Conservation (phyloP, 345 rosid species). For the Gossypium australe region DNA sequence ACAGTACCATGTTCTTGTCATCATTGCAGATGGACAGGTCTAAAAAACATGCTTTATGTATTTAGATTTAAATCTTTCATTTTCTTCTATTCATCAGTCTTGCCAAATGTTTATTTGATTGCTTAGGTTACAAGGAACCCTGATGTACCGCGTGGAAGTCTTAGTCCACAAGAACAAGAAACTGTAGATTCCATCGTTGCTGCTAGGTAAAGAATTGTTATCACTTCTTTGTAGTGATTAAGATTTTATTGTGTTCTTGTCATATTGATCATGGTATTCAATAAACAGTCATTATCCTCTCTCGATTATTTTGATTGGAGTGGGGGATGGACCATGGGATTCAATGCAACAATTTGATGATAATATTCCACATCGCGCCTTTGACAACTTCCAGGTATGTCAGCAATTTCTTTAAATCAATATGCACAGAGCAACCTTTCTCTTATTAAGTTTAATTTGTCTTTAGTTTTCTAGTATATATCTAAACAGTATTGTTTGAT, state of each 20-base stretch:
- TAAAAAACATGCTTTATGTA: constrained; percentile 1
- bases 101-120: background rate
- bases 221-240: background rate
- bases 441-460: background rate
- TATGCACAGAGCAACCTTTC: background rate
- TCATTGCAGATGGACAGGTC: constrained; percentile 95
- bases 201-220: constrained; percentile 64
- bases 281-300: constrained; percentile 65
- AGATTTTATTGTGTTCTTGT: constrained; percentile 2
- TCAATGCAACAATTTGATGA: constrained; percentile 87
- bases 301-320: constrained; percentile 86
- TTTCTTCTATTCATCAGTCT: constrained; percentile 2
- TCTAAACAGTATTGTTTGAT: background rate
- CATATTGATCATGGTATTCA: constrained; percentile 18
- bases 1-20: constrained; percentile 87
- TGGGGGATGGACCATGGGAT: constrained; percentile 99
- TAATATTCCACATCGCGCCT: constrained; percentile 76
- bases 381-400: constrained; percentile 91
- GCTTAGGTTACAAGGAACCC: constrained; percentile 68
- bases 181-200: constrained; percentile 75
- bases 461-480: background rate
- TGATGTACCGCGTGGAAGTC: constrained; percentile 48
- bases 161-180: constrained; percentile 80
- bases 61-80: background rate
- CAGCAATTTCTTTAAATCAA: background rate